Conservation (phyloP, 1,284 basidiomycete genomes). For the Sanghuangporus weigelae region DNA sequence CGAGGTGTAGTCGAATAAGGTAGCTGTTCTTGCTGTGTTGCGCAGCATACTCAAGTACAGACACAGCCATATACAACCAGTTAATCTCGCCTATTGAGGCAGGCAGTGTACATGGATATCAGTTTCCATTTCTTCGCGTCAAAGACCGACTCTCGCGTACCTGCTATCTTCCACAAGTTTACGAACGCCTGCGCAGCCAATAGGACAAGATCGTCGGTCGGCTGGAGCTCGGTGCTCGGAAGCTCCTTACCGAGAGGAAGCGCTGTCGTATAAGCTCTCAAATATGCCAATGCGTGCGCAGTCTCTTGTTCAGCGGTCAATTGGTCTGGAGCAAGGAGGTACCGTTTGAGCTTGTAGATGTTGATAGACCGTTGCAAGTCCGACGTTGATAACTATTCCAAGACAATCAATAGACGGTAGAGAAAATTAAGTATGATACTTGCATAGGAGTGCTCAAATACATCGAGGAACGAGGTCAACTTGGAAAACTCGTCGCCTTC, state of each 20-base stretch:
- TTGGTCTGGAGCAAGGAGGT: slow-evolving; percentile 42
- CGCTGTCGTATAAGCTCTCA: slow-evolving; percentile 56
- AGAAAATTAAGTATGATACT: slow-evolving; percentile 23
- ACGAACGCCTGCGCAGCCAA: slow-evolving; percentile 68
- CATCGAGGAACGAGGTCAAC: slow-evolving; percentile 55
- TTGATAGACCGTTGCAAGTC: slow-evolving; percentile 63
- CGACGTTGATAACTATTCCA: slow-evolving; percentile 37
- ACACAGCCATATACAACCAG: slow-evolving; percentile 58
- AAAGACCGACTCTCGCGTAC: slow-evolving; percentile 10
- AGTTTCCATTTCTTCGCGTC: background rate
- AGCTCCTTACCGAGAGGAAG: slow-evolving; percentile 62
- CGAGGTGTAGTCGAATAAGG: slow-evolving; percentile 66
- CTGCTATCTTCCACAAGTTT: slow-evolving; percentile 49
- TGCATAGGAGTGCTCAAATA: slow-evolving; percentile 44
- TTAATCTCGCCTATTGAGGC: slow-evolving; percentile 38
- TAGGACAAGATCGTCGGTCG: slow-evolving; percentile 79
- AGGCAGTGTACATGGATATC: background rate
- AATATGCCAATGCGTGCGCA: slow-evolving; percentile 45
- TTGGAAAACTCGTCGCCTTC: slow-evolving; percentile 39
- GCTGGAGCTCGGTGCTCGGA: slow-evolving; percentile 77
- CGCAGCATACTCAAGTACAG: slow-evolving; percentile 67
- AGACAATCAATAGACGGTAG: background rate
- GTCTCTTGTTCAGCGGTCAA: slow-evolving; percentile 53
- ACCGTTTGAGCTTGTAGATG: slow-evolving; percentile 64
- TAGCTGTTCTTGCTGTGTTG: slow-evolving; percentile 74